phyloP scores from a whole-genome alignment of 2,329 filamentous ascomycete genomes.

The Blastomyces gilchristii region DNA sequence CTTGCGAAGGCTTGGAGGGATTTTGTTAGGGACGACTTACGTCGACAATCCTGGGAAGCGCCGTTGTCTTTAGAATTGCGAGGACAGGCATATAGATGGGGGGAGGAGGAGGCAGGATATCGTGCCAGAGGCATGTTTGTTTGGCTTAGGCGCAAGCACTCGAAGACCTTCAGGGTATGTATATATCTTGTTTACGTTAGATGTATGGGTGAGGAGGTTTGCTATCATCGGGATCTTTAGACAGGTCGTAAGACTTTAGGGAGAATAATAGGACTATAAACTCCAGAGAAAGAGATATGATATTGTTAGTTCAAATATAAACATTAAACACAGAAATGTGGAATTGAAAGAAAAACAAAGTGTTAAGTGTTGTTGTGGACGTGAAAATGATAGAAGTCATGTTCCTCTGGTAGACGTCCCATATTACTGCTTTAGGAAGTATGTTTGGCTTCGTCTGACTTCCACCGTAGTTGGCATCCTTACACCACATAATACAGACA shows the following conservation, averaged over 20 bases:
- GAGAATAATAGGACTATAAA: not conserved
- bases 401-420: not conserved
- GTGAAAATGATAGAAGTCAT: not conserved
- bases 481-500: not conserved
- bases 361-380: not conserved
- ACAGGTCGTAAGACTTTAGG: not conserved
- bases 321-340: slow-evolving; percentile 1
- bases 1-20: slow-evolving; percentile 18
- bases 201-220: not conserved
- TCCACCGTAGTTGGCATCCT: not conserved
- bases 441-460: slow-evolving; percentile 1
- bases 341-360: not conserved
- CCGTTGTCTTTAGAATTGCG: slow-evolving; percentile 12
- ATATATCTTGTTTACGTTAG: not conserved
- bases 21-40: slow-evolving; percentile 14
- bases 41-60: not conserved
- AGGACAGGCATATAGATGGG: not conserved
- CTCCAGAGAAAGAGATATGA: not conserved
- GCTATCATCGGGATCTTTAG: not conserved
- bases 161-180: not conserved
- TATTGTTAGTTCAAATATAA: not conserved
- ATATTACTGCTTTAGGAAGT: slow-evolving; percentile 3
- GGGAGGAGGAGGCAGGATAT: not conserved
- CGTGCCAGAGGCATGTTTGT: not conserved
- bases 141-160: not conserved